Evolutionary conservation across 768 basidiomycete species (phyloP).

Genomic region (Glaciozyma martinii): DNA sequence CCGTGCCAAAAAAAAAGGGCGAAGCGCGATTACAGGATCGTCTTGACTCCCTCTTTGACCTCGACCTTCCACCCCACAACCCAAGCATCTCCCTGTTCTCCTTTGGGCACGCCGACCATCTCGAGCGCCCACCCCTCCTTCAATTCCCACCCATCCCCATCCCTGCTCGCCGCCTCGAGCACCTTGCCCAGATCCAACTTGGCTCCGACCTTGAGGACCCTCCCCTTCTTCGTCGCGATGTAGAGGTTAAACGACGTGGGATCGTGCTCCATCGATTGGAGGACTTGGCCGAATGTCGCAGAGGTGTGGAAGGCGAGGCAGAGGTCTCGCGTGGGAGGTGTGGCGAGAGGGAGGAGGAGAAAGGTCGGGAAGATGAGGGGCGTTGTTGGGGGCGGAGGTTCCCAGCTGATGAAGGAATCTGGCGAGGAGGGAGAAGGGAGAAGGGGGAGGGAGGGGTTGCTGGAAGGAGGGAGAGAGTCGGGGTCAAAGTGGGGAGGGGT

Average conservation of each 20-base stretch:
- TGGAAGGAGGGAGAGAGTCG: slow-evolving; percentile 40
- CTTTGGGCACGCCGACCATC: slow-evolving; percentile 69
- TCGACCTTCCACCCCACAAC: slow-evolving; percentile 69
- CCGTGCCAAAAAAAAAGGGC: too few relatives aligned
- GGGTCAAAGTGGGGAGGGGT: slow-evolving; percentile 35
- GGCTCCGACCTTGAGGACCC: slow-evolving; percentile 82
- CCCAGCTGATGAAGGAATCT: slow-evolving; percentile 13
- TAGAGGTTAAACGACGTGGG: slow-evolving; percentile 56
- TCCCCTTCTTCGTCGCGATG: slow-evolving; percentile 63
- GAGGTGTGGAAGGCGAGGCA: slow-evolving; percentile 77
- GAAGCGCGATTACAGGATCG: slow-evolving; percentile 21
- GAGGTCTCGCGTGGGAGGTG: slow-evolving; percentile 64
- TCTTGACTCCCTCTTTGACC: slow-evolving; percentile 24
- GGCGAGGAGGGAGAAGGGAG: slow-evolving; percentile 4
- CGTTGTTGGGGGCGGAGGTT: slow-evolving; percentile 44
- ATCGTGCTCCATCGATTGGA: slow-evolving; percentile 66
- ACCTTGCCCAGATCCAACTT: slow-evolving; percentile 79
- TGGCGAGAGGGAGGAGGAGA: slow-evolving; percentile 84
- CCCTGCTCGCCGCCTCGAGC: slow-evolving; percentile 50
- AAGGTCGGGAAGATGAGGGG: slow-evolving; percentile 73
- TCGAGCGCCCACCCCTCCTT: slow-evolving; percentile 66
- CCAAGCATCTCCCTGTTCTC: slow-evolving; percentile 70
- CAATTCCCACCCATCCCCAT: slow-evolving; percentile 69
- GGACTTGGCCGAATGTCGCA: slow-evolving; percentile 67
- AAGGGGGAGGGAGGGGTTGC: slow-evolving; percentile 12